Conservation (phyloP, 306 rosid species). For the Adenanthera pavonina region DNA sequence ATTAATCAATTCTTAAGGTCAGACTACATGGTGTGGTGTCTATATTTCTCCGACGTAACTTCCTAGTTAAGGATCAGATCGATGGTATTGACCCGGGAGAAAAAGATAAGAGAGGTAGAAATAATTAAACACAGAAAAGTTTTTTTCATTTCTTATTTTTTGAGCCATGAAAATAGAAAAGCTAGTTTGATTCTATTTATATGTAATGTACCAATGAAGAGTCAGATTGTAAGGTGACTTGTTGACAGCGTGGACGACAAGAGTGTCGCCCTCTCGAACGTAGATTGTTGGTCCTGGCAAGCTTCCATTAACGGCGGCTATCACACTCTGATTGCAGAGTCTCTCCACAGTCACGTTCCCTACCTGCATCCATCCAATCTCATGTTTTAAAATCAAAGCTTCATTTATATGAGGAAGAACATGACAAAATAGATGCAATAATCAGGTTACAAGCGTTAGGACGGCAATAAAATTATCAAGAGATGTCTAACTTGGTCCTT, state of each 20-base stretch:
- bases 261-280: constrained; percentile 56
- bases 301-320: constrained; percentile 54
- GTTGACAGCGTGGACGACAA: constrained; percentile 52
- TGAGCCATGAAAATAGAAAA: neutral
- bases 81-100: neutral
- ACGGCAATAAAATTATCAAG: too few relatives aligned
- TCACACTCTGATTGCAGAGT: constrained; percentile 45
- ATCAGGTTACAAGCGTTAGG: too few relatives aligned
- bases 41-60: neutral
- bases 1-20: neutral
- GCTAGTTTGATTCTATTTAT: neutral
- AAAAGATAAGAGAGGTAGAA: neutral
- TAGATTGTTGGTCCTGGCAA: constrained; percentile 59
- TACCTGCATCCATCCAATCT: constrained; percentile 34
- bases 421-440: too few relatives aligned
- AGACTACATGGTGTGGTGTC: neutral
- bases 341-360: constrained; percentile 39
- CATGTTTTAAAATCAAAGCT: neutral
- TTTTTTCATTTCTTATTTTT: neutral
- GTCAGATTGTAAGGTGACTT: constrained; percentile 56
- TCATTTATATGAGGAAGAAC: too few relatives aligned
- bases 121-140: neutral
- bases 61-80: neutral
- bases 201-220: constrained; percentile 52
- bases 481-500: too few relatives aligned